Conservation (phyloP, 257 asterid genomes). For the Primulina huaijiensis region DNA sequence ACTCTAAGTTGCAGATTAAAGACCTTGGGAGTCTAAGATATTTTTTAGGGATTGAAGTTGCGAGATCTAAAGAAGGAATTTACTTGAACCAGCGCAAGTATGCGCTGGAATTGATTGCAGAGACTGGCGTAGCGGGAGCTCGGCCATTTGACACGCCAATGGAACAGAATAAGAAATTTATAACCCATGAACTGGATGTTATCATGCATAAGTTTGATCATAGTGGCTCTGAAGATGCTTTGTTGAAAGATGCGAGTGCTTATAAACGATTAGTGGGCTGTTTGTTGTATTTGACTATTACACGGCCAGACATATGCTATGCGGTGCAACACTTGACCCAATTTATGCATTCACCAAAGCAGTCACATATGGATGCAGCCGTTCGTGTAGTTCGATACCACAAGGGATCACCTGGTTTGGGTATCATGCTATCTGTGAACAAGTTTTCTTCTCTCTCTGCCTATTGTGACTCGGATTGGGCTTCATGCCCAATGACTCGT, state of each 20-base stretch:
- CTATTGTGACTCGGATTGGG: background rate
- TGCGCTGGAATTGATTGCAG: no score
- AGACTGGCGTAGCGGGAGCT: no score
- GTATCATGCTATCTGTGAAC: background rate
- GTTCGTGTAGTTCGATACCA: background rate
- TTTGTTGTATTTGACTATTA: background rate
- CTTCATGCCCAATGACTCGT: background rate
- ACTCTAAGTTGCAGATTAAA: no score
- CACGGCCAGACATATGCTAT: background rate
- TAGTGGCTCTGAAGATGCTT: no score
- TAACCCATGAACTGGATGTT: no score
- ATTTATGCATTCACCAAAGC: background rate
- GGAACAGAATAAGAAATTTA: no score
- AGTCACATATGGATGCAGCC: background rate
- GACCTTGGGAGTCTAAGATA: no score
- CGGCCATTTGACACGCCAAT: no score
- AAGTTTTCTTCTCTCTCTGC: background rate
- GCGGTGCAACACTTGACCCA: background rate
- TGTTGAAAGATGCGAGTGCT: background rate
- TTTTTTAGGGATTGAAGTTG: no score
- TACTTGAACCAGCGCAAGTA: no score
- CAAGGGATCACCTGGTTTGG: background rate
- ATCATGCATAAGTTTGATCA: no score
- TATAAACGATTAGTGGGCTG: background rate
- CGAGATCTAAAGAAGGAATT: no score